Evolutionary conservation across 352 stramenopile species (phyloP).

Genomic region (Pythium folliculosum): DNA sequence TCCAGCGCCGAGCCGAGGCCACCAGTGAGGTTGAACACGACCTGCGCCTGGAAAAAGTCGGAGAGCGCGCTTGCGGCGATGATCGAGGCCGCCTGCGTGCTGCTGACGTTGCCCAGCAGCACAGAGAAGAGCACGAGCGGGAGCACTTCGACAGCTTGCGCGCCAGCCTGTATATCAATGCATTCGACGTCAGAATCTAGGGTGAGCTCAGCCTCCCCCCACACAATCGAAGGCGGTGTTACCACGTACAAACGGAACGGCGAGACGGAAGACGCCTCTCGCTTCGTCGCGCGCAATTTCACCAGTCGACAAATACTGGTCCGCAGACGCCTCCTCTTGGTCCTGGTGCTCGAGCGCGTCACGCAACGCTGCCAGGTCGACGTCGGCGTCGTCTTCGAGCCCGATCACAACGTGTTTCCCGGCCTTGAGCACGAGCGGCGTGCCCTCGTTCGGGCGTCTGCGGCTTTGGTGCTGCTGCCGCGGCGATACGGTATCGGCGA

Average conservation of each 20-base stretch:
- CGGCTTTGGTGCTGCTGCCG: not conserved
- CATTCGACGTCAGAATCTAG: not conserved
- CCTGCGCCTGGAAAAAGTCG: constrained; percentile 17
- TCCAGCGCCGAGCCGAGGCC: constrained; percentile 36
- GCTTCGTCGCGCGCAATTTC: constrained; percentile 21
- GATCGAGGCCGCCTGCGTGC: constrained; percentile 23
- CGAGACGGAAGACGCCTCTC: constrained; percentile 5
- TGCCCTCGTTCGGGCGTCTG: constrained; percentile 1
- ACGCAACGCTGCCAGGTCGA: constrained; percentile 2
- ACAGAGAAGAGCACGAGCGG: constrained; percentile 16
- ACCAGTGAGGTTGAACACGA: constrained; percentile 24
- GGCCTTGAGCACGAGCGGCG: constrained; percentile 14
- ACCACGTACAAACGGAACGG: constrained; percentile 20
- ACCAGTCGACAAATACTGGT: not conserved
- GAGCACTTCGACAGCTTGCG: constrained; percentile 16
- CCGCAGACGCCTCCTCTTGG: not conserved
- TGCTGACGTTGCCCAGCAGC: constrained; percentile 33
- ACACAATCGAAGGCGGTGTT: not conserved
- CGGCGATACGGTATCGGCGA: not conserved
- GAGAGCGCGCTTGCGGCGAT: constrained; percentile 32
- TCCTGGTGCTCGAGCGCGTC: not conserved
- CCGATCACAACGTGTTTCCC: not conserved
- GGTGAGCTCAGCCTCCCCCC: too few species aligned
- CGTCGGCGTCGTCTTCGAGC: not conserved
- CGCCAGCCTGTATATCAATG: not conserved